Percentiles rank a stretch among this genome's conserved stretches.
Conservation (phyloP, 495 filamentous ascomycete species). For the Penicillium longicatenatum region DNA sequence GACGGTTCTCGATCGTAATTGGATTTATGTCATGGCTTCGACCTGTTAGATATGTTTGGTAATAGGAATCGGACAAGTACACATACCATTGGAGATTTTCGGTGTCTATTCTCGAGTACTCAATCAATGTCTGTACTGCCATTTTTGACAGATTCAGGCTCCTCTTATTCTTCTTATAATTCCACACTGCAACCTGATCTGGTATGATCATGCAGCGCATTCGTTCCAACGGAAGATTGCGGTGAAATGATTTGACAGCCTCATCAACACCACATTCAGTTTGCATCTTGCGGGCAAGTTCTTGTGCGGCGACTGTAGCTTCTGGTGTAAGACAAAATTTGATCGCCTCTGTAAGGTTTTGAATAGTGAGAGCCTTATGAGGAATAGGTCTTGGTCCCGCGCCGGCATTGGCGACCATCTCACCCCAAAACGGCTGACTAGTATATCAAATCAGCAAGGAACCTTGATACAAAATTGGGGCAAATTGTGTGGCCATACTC, state of each 20-base stretch:
- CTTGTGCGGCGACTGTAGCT: slow-evolving; percentile 55
- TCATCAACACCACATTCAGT: slow-evolving; percentile 73
- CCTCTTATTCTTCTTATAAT: slow-evolving; percentile 47
- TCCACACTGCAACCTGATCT: slow-evolving; percentile 72
- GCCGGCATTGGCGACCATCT: slow-evolving; percentile 57
- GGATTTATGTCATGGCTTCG: slow-evolving; percentile 32
- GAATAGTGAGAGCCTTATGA: slow-evolving; percentile 59
- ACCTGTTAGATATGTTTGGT: slow-evolving; percentile 19
- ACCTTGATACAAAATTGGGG: neutral
- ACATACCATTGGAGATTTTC: slow-evolving; percentile 55
- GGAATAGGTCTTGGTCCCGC: slow-evolving; percentile 23
- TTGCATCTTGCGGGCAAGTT: slow-evolving; percentile 64
- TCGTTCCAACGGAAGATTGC: slow-evolving; percentile 59
- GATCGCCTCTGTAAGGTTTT: slow-evolving; percentile 71
- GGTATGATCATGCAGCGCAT: slow-evolving; percentile 73
- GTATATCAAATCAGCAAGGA: slow-evolving; percentile 5
- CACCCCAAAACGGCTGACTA: slow-evolving; percentile 78
- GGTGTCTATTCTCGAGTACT: slow-evolving; percentile 60
- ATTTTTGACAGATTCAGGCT: slow-evolving; percentile 61
- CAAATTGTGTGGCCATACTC: slow-evolving; percentile 40
- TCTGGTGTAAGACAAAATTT: slow-evolving; percentile 63
- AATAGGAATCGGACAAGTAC: slow-evolving; percentile 25
- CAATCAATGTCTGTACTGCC: slow-evolving; percentile 66
- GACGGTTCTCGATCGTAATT: slow-evolving; percentile 36
- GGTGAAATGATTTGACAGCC: slow-evolving; percentile 72